These are phyloP conservation scores for Infundibulicybe gibba DNA, from an alignment of 768 basidiomycete species.

Conservation along the genomic window DNA sequence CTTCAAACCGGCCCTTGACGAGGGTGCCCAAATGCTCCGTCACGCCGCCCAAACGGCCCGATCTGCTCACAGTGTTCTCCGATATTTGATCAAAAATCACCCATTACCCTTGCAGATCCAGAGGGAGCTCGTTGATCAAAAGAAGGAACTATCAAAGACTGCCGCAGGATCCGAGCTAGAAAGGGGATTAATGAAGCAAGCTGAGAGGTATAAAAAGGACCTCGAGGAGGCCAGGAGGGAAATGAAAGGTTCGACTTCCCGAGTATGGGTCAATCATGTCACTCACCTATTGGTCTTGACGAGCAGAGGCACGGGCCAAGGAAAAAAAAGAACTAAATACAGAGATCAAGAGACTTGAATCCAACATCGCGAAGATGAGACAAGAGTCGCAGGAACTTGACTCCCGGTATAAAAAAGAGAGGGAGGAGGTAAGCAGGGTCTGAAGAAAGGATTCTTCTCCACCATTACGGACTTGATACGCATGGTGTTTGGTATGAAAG, in stretches of 20 bases:
- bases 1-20: slow-evolving; percentile 49
- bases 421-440: too few relatives aligned
- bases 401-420: too few relatives aligned
- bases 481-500: too few relatives aligned
- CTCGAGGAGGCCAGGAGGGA: slow-evolving; percentile 40
- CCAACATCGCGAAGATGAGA: slow-evolving; percentile 40
- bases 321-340: slow-evolving; percentile 44
- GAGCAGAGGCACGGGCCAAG: slow-evolving; percentile 29
- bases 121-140: slow-evolving; percentile 42
- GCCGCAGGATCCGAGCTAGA: slow-evolving; percentile 50
- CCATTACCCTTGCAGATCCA: slow-evolving; percentile 50
- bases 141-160: slow-evolving; percentile 46
- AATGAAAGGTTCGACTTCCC: slow-evolving; percentile 23
- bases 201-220: slow-evolving; percentile 43
- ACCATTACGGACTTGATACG: too few relatives aligned
- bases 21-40: slow-evolving; percentile 41
- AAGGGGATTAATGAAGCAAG: slow-evolving; percentile 44
- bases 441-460: too few relatives aligned
- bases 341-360: slow-evolving; percentile 37
- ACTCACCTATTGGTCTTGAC: too few relatives aligned
- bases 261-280: too few relatives aligned
- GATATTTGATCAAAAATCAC: slow-evolving; percentile 32
- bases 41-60: slow-evolving; percentile 35
- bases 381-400: too few relatives aligned
- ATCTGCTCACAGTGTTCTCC: slow-evolving; percentile 38